Evolutionary conservation across 2,329 filamentous ascomycete genomes (phyloP).

Genomic region (Neoscytalidium dimidiatum): DNA sequence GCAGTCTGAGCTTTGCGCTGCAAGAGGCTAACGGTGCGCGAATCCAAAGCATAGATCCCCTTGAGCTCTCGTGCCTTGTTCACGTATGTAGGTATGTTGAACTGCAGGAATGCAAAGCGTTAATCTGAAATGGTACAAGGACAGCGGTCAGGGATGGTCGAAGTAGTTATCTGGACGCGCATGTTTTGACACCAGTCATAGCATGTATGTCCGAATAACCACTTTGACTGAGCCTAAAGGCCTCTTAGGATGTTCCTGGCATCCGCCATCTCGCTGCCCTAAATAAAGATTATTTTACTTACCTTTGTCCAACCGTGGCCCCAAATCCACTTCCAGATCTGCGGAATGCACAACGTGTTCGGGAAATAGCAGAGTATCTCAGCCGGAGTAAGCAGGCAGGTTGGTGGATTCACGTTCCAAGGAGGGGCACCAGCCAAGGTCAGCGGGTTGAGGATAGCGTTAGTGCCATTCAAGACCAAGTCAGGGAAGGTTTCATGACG

Average conservation of each 20-base stretch:
- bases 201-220: too few relatives aligned
- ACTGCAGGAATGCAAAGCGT: not conserved
- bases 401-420: not conserved
- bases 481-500: not conserved
- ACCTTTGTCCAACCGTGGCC: constrained; percentile 1
- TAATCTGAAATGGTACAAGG: too few relatives aligned
- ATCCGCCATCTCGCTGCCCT: too few relatives aligned
- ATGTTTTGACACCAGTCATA: too few relatives aligned
- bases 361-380: not conserved
- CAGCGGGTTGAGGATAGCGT: not conserved
- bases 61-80: not conserved
- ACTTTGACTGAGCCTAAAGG: too few relatives aligned
- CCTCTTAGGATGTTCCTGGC: too few relatives aligned
- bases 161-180: too few relatives aligned
- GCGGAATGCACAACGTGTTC: not conserved
- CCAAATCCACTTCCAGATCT: not conserved
- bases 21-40: not conserved
- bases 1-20: not conserved
- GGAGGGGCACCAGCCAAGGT: not conserved
- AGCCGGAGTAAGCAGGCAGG: not conserved
- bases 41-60: not conserved
- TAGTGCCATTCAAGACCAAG: not conserved
- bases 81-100: not conserved
- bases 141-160: too few relatives aligned
- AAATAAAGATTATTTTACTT: not conserved